A percentile compares a stretch with the other conserved stretches of the same genome.
Conservation (phyloP, 2,329 filamentous ascomycete species). For the Harringtonia aguacate region DNA sequence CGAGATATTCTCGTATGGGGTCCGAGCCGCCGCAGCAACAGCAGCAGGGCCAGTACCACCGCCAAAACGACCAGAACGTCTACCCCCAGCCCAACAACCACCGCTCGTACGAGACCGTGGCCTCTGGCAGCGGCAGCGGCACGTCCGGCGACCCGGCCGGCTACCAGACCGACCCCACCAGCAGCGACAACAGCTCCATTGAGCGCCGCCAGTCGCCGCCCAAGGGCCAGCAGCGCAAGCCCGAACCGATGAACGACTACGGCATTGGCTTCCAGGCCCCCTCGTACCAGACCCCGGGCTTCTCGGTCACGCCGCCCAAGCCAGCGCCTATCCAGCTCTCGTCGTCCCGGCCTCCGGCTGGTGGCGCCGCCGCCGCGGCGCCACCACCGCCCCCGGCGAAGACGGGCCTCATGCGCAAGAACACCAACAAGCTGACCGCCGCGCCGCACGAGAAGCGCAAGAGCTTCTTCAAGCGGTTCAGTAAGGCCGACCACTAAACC, state of each 20-base stretch:
- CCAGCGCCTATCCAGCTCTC: not conserved
- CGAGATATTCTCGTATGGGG: constrained; percentile 29
- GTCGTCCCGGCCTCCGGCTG: constrained; percentile 8
- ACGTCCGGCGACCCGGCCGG: constrained; percentile 63
- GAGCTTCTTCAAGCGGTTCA: constrained; percentile 75
- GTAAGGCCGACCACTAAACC: constrained; percentile 37
- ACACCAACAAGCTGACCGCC: constrained; percentile 15
- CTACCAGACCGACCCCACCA: constrained; percentile 74
- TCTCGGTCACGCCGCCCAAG: constrained; percentile 19
- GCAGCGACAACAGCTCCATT: constrained; percentile 86
- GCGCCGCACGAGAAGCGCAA: constrained; percentile 58
- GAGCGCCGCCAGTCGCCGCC: constrained; percentile 53
- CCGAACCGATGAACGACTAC: constrained; percentile 49
- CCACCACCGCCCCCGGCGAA: too few species aligned
- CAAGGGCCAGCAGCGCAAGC: constrained; percentile 16
- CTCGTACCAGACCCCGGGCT: constrained; percentile 29
- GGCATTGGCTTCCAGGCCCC: constrained; percentile 46
- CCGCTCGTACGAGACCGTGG: constrained; percentile 78
- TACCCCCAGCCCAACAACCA: constrained; percentile 55
- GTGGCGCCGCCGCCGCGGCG: too few species aligned
- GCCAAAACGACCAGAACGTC: constrained; percentile 30
- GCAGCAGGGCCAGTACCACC: constrained; percentile 25
- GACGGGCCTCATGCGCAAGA: constrained; percentile 16
- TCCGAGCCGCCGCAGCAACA: constrained; percentile 32
- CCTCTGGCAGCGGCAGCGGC: constrained; percentile 64